Evolutionary conservation across 2,329 filamentous ascomycete genomes (phyloP).

Genomic region (Cercospora nicotianae): DNA sequence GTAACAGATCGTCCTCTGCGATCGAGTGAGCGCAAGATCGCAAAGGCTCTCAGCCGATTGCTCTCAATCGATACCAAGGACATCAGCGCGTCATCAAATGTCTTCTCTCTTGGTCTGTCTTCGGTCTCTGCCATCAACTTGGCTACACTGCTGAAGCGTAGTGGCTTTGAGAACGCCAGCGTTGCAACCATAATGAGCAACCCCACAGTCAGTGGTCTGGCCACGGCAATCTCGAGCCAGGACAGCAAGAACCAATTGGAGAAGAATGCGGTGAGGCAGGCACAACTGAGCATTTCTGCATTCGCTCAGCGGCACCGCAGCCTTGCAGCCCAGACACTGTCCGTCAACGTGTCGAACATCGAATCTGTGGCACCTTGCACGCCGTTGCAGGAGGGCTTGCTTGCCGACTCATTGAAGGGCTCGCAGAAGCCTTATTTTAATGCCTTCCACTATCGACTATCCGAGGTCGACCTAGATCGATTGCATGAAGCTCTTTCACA

Average conservation of each 20-base stretch:
- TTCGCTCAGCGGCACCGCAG: conserved; percentile 62
- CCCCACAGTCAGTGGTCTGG: conserved; percentile 45
- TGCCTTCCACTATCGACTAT: conserved; percentile 64
- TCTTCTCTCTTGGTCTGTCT: conserved; percentile 85
- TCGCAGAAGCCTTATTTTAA: conserved; percentile 71
- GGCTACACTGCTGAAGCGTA: conserved; percentile 61
- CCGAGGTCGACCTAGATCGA: conserved; percentile 46
- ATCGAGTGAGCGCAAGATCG: conserved; percentile 51
- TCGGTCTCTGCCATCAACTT: conserved; percentile 80
- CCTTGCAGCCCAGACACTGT: conserved; percentile 55
- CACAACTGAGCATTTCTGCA: conserved; percentile 54
- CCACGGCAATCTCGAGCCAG: conserved; percentile 36
- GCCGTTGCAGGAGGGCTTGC: conserved; percentile 81
- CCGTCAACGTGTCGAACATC: conserved; percentile 55
- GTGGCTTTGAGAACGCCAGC: conserved; percentile 61
- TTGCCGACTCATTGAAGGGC: conserved; percentile 66
- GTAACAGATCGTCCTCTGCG: conserved; percentile 33
- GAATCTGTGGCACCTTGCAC: conserved; percentile 81
- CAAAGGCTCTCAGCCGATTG: conserved; percentile 56
- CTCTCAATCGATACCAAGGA: conserved; percentile 47
- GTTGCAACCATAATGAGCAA: conserved; percentile 67
- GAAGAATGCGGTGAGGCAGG: conserved; percentile 52
- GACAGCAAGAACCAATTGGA: conserved; percentile 19
- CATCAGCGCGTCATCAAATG: conserved; percentile 60
- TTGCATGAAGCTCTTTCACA: conserved; percentile 61